Conservation (phyloP, 192 early-diverging fungal species). For the Coemansia sp. region DNA sequence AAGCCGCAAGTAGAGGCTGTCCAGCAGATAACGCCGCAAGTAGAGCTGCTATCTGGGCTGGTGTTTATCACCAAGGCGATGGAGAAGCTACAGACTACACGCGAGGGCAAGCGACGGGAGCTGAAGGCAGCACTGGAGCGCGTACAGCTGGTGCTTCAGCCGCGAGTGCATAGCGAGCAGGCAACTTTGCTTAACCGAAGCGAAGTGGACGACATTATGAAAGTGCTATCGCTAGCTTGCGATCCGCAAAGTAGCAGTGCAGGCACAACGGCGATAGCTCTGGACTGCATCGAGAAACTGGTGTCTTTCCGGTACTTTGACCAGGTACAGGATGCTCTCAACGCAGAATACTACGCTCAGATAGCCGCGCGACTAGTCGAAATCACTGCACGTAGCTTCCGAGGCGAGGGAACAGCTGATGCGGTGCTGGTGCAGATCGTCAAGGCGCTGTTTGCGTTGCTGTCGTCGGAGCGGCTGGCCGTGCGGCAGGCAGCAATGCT, state of each 20-base stretch:
- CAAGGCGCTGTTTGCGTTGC: slow-evolving; percentile 83
- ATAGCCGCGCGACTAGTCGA: slow-evolving; percentile 57
- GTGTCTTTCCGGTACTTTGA: slow-evolving; percentile 65
- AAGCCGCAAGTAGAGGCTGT: too few relatives aligned
- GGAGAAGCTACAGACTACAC: slow-evolving; percentile 58
- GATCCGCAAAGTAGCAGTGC: slow-evolving; percentile 59
- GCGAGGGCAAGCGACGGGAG: slow-evolving; percentile 57
- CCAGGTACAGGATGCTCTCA: slow-evolving; percentile 16
- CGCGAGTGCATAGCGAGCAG: slow-evolving; percentile 11
- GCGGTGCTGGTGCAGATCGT: slow-evolving; percentile 89
- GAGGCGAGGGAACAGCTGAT: slow-evolving; percentile 76
- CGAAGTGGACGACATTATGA: slow-evolving; percentile 55
- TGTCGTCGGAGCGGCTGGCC: slow-evolving; percentile 63
- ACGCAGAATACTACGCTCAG: neutral
- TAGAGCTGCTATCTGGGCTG: slow-evolving; percentile 32
- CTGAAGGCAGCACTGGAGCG: slow-evolving; percentile 54
- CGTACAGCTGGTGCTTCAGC: slow-evolving; percentile 23
- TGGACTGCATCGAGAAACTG: slow-evolving; percentile 83
- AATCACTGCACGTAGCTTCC: slow-evolving; percentile 74
- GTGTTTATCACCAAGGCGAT: slow-evolving; percentile 66
- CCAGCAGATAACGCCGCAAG: too few relatives aligned
- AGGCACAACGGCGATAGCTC: slow-evolving; percentile 60
- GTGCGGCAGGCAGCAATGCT: slow-evolving; percentile 75
- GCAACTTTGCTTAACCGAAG: slow-evolving; percentile 13
- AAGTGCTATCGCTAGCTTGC: slow-evolving; percentile 72